Evolutionary conservation across 129 eudicot genomes (phyloP).

Genomic region (Logfia minima): DNA sequence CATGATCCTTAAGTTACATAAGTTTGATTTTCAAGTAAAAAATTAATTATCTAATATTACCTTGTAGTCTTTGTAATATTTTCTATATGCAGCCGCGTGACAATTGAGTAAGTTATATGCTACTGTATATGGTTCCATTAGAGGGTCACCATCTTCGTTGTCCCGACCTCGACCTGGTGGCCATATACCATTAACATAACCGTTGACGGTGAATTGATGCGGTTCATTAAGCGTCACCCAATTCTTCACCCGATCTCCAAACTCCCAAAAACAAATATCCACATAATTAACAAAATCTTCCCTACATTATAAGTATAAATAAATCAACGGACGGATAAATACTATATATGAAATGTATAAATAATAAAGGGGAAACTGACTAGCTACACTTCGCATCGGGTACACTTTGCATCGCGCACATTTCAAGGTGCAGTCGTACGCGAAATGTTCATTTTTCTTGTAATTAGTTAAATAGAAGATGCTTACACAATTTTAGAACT

Average conservation of each 20-base stretch:
- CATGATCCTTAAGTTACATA: neutral
- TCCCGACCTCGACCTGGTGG: conserved; percentile 46
- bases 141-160: conserved; percentile 29
- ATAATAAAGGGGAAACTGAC: neutral
- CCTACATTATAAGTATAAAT: neutral
- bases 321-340: neutral
- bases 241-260: conserved; percentile 51
- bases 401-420: too few relatives aligned
- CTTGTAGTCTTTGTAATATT: conserved; percentile 43
- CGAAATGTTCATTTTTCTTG: neutral
- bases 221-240: conserved; percentile 54
- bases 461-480: neutral
- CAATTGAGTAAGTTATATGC: conserved; percentile 42
- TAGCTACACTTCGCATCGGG: too few relatives aligned
- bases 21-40: neutral
- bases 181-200: conserved; percentile 18
- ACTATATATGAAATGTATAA: neutral
- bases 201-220: neutral
- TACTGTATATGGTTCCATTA: conserved; percentile 44
- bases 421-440: too few relatives aligned
- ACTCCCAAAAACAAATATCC: conserved; percentile 41
- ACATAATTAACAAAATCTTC: conserved; percentile 29
- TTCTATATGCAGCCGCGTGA: conserved; percentile 39
- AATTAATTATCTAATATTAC: neutral
- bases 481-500: conserved; percentile 42